These are phyloP conservation scores for Umbelopsis sp. DNA, from an alignment of 192 early-diverging fungal species.

Conservation along the genomic window DNA sequence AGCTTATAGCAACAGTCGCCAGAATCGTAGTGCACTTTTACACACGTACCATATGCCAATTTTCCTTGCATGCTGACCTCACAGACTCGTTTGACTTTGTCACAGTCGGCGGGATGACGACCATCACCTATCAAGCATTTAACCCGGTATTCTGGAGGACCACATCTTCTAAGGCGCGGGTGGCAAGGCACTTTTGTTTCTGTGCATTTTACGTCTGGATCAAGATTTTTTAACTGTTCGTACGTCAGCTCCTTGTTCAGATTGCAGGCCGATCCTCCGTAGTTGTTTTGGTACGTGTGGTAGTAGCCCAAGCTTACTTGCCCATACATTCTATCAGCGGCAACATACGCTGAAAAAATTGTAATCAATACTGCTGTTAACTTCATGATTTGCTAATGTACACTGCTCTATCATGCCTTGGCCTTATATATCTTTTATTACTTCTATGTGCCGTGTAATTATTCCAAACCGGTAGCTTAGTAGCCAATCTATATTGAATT, in stretches of 20 bases:
- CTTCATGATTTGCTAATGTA: no score
- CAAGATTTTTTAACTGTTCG: neutral
- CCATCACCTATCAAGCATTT: neutral
- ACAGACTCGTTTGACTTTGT: conserved; percentile 5
- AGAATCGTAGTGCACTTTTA: neutral
- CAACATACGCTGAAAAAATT: no score
- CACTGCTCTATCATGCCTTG: no score
- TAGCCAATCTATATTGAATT: no score
- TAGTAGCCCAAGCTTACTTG: neutral
- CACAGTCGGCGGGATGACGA: neutral
- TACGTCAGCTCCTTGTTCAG: neutral
- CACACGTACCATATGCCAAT: conserved; percentile 10
- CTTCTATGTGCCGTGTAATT: no score
- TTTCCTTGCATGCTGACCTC: conserved; percentile 1
- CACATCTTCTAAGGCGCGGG: no score
- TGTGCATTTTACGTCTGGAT: neutral
- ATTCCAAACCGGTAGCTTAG: no score
- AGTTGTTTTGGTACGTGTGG: neutral
- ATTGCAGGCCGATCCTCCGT: neutral
- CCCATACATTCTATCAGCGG: no score
- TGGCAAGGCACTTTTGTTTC: neutral
- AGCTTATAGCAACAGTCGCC: conserved; percentile 2
- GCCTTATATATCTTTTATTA: no score
- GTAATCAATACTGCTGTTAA: no score
- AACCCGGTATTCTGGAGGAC: no score